Evolutionary conservation across 1,284 basidiomycete genomes (phyloP).

Genomic region (Sanguinoderma infundibulare): DNA sequence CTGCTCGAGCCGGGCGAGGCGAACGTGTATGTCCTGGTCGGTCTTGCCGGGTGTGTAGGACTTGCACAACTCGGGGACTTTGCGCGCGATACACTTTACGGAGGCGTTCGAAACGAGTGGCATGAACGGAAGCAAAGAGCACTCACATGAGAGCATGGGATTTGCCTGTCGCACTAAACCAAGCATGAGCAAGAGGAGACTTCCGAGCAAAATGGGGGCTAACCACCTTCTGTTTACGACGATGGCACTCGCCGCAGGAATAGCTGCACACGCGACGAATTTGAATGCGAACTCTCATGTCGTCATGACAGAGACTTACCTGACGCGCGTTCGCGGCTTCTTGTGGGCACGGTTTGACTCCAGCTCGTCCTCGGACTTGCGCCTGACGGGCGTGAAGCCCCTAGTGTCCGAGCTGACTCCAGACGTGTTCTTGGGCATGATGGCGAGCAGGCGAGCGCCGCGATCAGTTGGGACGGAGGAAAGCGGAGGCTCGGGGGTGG

Average conservation of each 20-base stretch:
- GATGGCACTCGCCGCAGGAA: conserved; percentile 86
- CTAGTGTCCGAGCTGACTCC: conserved; percentile 23
- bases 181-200: conserved; percentile 4
- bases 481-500: background rate
- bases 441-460: background rate
- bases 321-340: conserved; percentile 77
- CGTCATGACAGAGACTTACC: conserved; percentile 43
- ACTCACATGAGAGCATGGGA: conserved; percentile 80
- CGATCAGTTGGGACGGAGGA: background rate
- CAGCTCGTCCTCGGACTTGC: conserved; percentile 65
- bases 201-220: conserved; percentile 7
- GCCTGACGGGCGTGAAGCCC: conserved; percentile 41
- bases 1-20: conserved; percentile 74
- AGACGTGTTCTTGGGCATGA: conserved; percentile 34
- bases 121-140: conserved; percentile 17
- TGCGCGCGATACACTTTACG: conserved; percentile 74
- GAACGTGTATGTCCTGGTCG: conserved; percentile 77
- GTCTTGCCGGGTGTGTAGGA: conserved; percentile 84
- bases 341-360: conserved; percentile 53
- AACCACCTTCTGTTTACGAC: conserved; percentile 78
- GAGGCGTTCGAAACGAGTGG: conserved; percentile 8
- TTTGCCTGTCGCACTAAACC: conserved; percentile 75
- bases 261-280: conserved; percentile 51
- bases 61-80: conserved; percentile 84
- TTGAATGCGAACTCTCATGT: conserved; percentile 1